Percentiles rank a stretch among this genome's conserved stretches.
Conservation (phyloP, 176 grass and related monocot species). For the Aechmea fasciata region DNA sequence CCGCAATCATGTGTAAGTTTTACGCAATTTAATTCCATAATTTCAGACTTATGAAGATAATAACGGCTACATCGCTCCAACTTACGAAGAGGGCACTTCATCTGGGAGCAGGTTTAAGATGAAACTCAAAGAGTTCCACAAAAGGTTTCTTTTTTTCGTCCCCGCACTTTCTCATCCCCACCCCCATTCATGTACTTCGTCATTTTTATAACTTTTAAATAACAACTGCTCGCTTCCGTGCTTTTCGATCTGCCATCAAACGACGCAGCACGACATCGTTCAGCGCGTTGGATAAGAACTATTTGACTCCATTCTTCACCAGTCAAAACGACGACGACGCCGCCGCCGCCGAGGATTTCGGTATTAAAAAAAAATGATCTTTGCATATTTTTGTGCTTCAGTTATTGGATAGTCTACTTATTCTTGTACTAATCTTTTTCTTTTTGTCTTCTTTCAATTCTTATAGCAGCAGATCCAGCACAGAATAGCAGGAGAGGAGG, state of each 20-base stretch:
- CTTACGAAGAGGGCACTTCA: constrained; percentile 66
- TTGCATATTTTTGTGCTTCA: background rate
- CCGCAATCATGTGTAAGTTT: background rate
- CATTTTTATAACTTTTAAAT: constrained; percentile 4
- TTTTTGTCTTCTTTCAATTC: constrained; percentile 11
- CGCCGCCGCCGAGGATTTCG: constrained; percentile 29
- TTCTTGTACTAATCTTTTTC: background rate
- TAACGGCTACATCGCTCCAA: constrained; percentile 66
- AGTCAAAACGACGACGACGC: constrained; percentile 78
- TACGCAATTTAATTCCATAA: constrained; percentile 9
- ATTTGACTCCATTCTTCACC: constrained; percentile 94
- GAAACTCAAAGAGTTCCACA: constrained; percentile 95
- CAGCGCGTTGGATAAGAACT: constrained; percentile 92
- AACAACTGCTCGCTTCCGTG: background rate
- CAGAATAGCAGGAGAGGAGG: constrained; percentile 40
- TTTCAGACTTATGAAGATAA: constrained; percentile 59
- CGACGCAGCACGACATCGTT: constrained; percentile 82
- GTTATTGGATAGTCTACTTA: background rate
- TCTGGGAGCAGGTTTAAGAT: constrained; percentile 77
- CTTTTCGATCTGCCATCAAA: constrained; percentile 3
- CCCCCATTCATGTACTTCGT: background rate
- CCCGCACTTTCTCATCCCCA: background rate
- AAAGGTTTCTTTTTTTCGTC: constrained; percentile 45
- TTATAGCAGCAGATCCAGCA: constrained; percentile 32
- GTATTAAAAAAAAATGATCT: constrained; percentile 21